Base-by-base conservation (phyloP, 2,329 filamentous ascomycete genomes). In the Colletotrichum caudatum region DNA sequence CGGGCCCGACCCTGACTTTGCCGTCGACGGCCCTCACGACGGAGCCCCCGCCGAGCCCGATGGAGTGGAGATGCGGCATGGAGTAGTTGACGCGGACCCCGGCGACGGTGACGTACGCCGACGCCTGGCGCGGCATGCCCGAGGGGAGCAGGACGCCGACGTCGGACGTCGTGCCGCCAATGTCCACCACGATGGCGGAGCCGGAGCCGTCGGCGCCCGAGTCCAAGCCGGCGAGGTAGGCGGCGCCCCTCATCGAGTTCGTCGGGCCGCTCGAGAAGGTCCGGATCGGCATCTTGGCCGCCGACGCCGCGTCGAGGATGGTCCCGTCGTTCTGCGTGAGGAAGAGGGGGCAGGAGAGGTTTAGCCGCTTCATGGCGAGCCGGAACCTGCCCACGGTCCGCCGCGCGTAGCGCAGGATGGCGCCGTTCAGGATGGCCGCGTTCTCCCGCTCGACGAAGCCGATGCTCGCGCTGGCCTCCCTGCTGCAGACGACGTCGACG, bases 291-390 rank as follows among this genome's bases (percentile, higher is more conserved):
- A 90, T 79, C 20, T 83, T 80, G 0, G 88, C 84, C 1, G 89
- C 89, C 64, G 83, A 81, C 3, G 84, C 82, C 0, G 85, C 87
- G 7, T 86, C 84, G 8, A 90, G 79, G 3, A 92, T 82, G 0
- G 89, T 91, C 1, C 90, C 89, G 74, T 91, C 89, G 60, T 92
- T 92, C 74, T 91, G 86, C 0, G 89, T 90, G 50, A 92, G 82
- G 72, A 89, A 91, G 0, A 90, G 82, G 0, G 87, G 87, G 54
- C 88, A 90, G 0, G 76, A 74, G 1, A 90, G 78, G 0, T 84
- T 82, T 2, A 91, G 78, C 2, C 81, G 80, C 51, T 78, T 78
- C 54, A 91, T 83, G 0, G 89, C 85, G 48, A 82, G 80, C 33
- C 86, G 81, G 74, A 92, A 91, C 73, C 83, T 82, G 20, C 84